Base-by-base conservation (phyloP, 2,329 filamentous ascomycete genomes). In the Thielaviopsis euricoi region DNA sequence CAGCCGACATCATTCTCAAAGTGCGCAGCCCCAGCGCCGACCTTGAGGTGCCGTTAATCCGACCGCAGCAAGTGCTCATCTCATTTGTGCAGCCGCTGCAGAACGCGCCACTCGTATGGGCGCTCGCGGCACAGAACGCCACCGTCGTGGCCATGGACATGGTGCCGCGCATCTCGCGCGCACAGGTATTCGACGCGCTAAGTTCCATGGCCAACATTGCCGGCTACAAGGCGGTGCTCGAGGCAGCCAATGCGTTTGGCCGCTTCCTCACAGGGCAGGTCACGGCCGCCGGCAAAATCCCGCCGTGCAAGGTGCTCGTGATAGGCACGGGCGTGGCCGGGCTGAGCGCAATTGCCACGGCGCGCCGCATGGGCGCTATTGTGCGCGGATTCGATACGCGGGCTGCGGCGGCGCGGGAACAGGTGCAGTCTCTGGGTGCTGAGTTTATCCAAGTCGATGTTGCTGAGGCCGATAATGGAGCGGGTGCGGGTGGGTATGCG, bases 151-250 rank as follows among this genome's bases (percentile, higher is more conserved):
- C 89, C 22, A 95, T 95, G 89, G 89, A 95, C 67, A 85, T 90
- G 82, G 85, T 95, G 56, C 89, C 89, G 17, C 82, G 89, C 48
- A 95, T 95, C 64, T 94, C 89, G 1, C 81, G 89, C 52, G 89
- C 89, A 1, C 89, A 95, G 67, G 83, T 87, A 0, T 95, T 94
- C 65, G 89, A 95, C 70, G 89, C 88, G 0, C 75, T 95, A 58
- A 89, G 87, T 68, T 93, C 87, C 10, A 95, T 95, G 89, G 89
- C 89, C 61, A 95, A 95, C 65, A 95, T 95, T 71, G 87, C 89
- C 22, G 89, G 89, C 0, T 95, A 95, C 72, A 95, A 94, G 70
- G 89, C 89, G 48, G 87, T 95, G 1, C 74, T 95, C 50, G 89
- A 95, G 69, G 89, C 89, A 1, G 90, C 87, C 15, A 95, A 95